Evolutionary conservation across 2,329 filamentous ascomycete species (phyloP).

Genomic region (Emericellopsis cladophorae): DNA sequence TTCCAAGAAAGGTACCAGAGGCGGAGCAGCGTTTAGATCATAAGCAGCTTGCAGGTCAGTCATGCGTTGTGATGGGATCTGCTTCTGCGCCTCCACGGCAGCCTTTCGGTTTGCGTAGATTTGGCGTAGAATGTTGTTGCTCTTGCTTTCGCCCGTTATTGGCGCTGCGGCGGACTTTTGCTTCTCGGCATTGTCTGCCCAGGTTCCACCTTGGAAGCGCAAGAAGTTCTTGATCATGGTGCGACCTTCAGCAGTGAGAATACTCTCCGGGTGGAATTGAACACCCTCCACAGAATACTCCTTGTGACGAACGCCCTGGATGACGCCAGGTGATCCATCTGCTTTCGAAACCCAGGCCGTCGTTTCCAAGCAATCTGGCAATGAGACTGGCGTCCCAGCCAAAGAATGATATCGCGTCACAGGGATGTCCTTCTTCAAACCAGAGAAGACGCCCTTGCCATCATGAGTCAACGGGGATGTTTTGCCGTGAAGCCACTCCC

Average conservation of each 20-base stretch:
- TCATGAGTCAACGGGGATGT: conserved; percentile 87
- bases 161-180: conserved; percentile 24
- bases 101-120: conserved; percentile 77
- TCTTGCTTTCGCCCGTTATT: conserved; percentile 32
- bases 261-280: conserved; percentile 96
- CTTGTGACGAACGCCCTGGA: conserved; percentile 95
- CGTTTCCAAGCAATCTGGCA: conserved; percentile 77
- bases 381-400: conserved; percentile 76
- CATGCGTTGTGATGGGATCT: conserved; percentile 71
- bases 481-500: conserved; percentile 95
- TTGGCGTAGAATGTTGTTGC: conserved; percentile 75
- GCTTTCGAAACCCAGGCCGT: conserved; percentile 77
- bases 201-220: conserved; percentile 76
- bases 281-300: conserved; percentile 86
- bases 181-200: conserved; percentile 63
- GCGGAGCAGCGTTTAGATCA: conserved; percentile 71
- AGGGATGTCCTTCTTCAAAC: conserved; percentile 66
- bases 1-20: conserved; percentile 67
- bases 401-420: conserved; percentile 96
- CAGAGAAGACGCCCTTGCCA: conserved; percentile 77
- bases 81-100: conserved; percentile 68
- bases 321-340: conserved; percentile 70
- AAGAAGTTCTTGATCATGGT: conserved; percentile 90
- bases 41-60: conserved; percentile 80
- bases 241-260: conserved; percentile 79